phyloP scores from a whole-genome alignment of 495 filamentous ascomycete species.

The Aspergillus sclerotioniger region DNA sequence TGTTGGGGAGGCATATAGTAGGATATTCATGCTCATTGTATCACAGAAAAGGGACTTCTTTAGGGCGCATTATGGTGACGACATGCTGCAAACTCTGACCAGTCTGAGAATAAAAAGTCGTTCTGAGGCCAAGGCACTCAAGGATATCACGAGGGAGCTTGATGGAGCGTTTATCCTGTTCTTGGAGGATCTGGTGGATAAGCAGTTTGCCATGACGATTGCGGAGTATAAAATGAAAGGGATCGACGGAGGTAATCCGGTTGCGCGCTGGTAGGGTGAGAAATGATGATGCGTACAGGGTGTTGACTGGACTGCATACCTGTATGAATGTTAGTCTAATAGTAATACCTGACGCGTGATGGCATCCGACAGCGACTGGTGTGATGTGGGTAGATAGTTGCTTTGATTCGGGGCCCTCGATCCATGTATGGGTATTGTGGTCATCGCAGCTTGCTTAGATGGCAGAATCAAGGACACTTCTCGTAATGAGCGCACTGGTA shows the following conservation, averaged over 20 bases:
- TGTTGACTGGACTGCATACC: too few species aligned
- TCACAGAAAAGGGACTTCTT: neutral
- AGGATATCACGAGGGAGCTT: neutral
- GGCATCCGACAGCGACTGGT: neutral
- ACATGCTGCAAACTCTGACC: neutral
- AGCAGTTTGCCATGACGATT: neutral
- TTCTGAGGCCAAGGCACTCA: neutral
- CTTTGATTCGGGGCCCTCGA: neutral
- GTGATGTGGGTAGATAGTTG: neutral
- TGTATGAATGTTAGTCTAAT: neutral
- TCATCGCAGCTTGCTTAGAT: neutral
- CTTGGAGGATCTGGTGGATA: neutral
- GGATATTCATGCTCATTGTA: neutral
- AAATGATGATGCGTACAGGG: too few species aligned
- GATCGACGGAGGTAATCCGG: neutral
- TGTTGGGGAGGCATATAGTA: neutral
- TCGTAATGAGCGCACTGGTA: neutral
- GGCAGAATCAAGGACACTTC: neutral
- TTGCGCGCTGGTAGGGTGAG: too few species aligned
- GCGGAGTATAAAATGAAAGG: neutral
- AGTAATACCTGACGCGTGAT: neutral
- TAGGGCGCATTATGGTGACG: neutral
- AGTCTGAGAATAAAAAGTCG: neutral
- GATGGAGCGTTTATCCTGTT: neutral
- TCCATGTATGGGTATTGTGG: neutral